Percentiles rank a stretch among this genome's conserved stretches.
These are phyloP conservation scores for Thamnidium elegans DNA, from an alignment of 192 early-diverging fungal species.

Conservation along the genomic window DNA sequence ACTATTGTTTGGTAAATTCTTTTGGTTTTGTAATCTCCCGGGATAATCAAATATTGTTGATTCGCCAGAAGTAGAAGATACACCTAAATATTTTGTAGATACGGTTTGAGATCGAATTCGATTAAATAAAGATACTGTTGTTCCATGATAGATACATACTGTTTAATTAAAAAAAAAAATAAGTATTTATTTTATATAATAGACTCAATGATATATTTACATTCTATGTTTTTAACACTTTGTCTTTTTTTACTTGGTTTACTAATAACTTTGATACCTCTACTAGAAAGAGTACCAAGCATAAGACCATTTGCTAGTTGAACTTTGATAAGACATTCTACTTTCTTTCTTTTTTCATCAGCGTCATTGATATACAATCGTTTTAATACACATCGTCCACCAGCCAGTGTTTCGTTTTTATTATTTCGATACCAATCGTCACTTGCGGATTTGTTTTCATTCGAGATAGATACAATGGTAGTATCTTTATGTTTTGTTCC, in stretches of 20 bases:
- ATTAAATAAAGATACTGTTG: slow-evolving; percentile 87
- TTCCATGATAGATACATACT: slow-evolving; percentile 83
- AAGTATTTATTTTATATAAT: neutral
- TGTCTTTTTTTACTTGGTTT: slow-evolving; percentile 92
- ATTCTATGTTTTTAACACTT: slow-evolving; percentile 74
- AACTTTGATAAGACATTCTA: slow-evolving; percentile 70
- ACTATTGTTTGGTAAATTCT: slow-evolving; percentile 20
- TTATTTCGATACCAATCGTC: slow-evolving; percentile 14
- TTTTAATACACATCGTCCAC: slow-evolving; percentile 63
- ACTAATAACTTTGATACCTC: slow-evolving; percentile 84
- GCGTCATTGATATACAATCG: slow-evolving; percentile 82
- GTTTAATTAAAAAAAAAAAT: slow-evolving; percentile 4
- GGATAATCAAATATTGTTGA: slow-evolving; percentile 11
- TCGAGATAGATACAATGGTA: too few relatives aligned
- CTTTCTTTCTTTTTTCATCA: slow-evolving; percentile 77
- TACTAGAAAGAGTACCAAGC: slow-evolving; percentile 71
- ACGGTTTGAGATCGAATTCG: slow-evolving; percentile 87
- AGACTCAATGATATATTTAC: slow-evolving; percentile 2
- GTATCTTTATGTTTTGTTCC: neutral
- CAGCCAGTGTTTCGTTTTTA: slow-evolving; percentile 7
- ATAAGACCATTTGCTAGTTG: slow-evolving; percentile 59
- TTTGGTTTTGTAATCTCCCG: slow-evolving; percentile 21
- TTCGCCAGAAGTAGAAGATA: slow-evolving; percentile 29
- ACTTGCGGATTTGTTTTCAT: neutral
- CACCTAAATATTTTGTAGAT: slow-evolving; percentile 81